These are phyloP conservation scores for Phylloboletellus chloephorus DNA, from an alignment of 1,284 basidiomycete genomes.

Conservation along the genomic window DNA sequence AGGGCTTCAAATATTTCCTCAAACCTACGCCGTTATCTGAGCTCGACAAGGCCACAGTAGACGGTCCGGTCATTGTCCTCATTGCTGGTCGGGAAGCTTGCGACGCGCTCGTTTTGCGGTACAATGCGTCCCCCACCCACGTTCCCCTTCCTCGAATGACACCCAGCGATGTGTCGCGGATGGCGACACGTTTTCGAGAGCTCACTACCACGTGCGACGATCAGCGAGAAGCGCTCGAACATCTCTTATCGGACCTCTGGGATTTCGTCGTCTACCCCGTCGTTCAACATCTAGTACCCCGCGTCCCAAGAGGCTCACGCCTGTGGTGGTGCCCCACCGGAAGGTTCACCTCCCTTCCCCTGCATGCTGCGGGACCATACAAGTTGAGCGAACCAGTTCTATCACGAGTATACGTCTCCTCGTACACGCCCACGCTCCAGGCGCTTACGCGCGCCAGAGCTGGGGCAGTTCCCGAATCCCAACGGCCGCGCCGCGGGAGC, in stretches of 20 bases:
- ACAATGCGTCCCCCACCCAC: slow-evolving; percentile 13
- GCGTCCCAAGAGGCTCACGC: slow-evolving; percentile 22
- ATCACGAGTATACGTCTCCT: slow-evolving; percentile 32
- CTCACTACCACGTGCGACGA: slow-evolving; percentile 3
- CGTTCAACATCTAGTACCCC: slow-evolving; percentile 18
- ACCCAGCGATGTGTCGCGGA: slow-evolving; percentile 14
- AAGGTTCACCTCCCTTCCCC: slow-evolving; percentile 32
- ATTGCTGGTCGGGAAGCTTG: slow-evolving; percentile 26
- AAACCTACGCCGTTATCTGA: slow-evolving; percentile 19
- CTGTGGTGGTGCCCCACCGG: slow-evolving; percentile 45
- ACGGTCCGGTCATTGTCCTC: slow-evolving; percentile 37
- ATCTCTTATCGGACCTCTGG: slow-evolving; percentile 31
- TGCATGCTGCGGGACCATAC: slow-evolving; percentile 37
- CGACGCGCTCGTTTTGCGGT: slow-evolving; percentile 27
- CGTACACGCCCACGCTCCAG: slow-evolving; percentile 36
- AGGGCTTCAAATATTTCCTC: slow-evolving; percentile 30
- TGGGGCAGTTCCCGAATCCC: neutral
- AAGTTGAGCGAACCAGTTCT: slow-evolving; percentile 14
- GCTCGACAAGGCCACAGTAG: slow-evolving; percentile 26
- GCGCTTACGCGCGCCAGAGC: slow-evolving; percentile 25
- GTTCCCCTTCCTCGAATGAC: slow-evolving; percentile 20
- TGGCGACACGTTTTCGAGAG: slow-evolving; percentile 20
- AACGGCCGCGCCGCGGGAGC: slow-evolving; percentile 11
- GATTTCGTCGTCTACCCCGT: slow-evolving; percentile 31
- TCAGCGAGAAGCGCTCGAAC: slow-evolving; percentile 8